phyloP scores from a whole-genome alignment of 164 flowering plant species.

The Berberis vulgaris region DNA sequence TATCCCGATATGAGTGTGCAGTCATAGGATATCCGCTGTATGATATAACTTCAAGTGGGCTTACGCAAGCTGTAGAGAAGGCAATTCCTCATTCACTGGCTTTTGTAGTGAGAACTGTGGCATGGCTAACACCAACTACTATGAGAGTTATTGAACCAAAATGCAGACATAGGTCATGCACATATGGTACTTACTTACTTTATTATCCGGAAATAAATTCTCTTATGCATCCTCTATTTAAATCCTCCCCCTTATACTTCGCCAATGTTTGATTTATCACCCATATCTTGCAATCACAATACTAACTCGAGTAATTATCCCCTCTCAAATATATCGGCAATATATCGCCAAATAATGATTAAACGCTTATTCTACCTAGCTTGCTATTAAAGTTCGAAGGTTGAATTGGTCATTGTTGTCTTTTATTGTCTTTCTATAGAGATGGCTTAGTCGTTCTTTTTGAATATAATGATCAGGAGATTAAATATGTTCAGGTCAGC shows the following conservation, averaged over 20 bases:
- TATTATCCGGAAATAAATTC: neutral
- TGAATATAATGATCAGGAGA: neutral
- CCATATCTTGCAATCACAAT: neutral
- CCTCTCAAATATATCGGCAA: neutral
- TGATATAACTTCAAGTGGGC: slow-evolving; percentile 74
- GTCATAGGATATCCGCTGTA: slow-evolving; percentile 53
- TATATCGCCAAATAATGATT: too few relatives aligned
- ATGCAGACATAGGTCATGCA: slow-evolving; percentile 61
- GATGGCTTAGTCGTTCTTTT: neutral
- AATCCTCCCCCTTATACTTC: neutral
- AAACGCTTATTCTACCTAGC: neutral
- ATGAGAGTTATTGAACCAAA: slow-evolving; percentile 45
- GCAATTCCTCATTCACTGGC: slow-evolving; percentile 36
- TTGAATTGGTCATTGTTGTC: neutral
- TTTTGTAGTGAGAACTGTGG: slow-evolving; percentile 42
- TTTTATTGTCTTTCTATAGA: neutral
- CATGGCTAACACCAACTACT: slow-evolving; percentile 54
- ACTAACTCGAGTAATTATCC: neutral
- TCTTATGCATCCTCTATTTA: neutral
- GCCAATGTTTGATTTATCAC: neutral
- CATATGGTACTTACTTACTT: slow-evolving; percentile 35
- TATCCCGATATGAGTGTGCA: slow-evolving; percentile 59
- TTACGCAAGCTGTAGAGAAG: slow-evolving; percentile 70
- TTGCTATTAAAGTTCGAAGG: neutral
- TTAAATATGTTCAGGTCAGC: slow-evolving; percentile 35